Base-by-base conservation (phyloP, 106 monocot genomes). In the Dendrobium chrysotoxum region DNA sequence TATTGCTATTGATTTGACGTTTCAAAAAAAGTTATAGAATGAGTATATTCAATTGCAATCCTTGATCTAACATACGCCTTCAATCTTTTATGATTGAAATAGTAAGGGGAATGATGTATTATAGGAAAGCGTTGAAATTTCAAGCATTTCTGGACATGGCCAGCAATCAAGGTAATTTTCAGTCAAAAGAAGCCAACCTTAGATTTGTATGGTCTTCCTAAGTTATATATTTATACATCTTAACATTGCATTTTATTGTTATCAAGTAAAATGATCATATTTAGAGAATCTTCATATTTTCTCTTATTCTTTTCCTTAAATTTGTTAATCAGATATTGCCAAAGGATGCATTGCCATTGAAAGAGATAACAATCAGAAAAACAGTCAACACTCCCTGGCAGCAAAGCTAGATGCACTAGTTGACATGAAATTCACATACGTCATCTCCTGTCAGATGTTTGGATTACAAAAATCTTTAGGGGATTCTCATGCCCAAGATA, bases 71-170 rank as follows among this genome's bases (percentile, higher is more conserved):
- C 45, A 57, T 38, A 46, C 7, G 40, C 41, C 64, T 50, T 68
- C 26, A 10, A 64, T 64, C 35, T 78, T 85, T 53, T 82, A n/a
- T 80, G 5, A 30, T 7, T 58, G 17, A 72, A 75, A 26, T 68
- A 92, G 92, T 92, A 41, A 87, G 89, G 66, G 92, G 92, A 86
- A 92, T 92, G 92, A 92, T 92, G 92, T 89, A 92, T 74, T 92
- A 92, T 82, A 84, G 80, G 76, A 88, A 87, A 38, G 92, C 89
- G 26, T 80, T 92, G 53, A 90, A 82, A 50, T 81, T 89, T 18
- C 92, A 92, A 67, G 92, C 89, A 58, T 89, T 84, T 79, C 81
- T 92, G 31, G 92, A 92, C 84, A 84, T 82, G 85, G 78, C 82
- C 17, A 81, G 53, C 72, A 85, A 84, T 78, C 79, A 85, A 86